Conservation (phyloP, 140 eudicot species). For the Ambrosia hybrid region DNA sequence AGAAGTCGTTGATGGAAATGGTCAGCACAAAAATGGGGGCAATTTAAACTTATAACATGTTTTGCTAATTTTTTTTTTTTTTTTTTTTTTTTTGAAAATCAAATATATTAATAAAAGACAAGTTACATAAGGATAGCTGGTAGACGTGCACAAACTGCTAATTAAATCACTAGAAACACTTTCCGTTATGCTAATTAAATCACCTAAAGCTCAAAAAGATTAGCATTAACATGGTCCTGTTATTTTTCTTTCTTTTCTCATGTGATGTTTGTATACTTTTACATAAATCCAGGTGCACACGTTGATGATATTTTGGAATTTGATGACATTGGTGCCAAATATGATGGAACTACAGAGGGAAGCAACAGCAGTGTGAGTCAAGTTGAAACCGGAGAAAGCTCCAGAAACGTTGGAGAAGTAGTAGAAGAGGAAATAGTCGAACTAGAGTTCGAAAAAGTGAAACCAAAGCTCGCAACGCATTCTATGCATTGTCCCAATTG, state of each 20-base stretch:
- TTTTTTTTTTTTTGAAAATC: too few species aligned
- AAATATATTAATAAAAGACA: too few species aligned
- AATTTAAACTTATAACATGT: neutral
- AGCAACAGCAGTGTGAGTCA: neutral
- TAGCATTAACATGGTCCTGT: neutral
- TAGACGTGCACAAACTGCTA: too few species aligned
- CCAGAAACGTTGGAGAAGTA: slow-evolving; percentile 22
- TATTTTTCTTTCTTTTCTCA: too few species aligned
- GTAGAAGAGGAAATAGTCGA: slow-evolving; percentile 63
- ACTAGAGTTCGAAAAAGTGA: slow-evolving; percentile 60
- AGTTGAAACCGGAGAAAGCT: slow-evolving; percentile 21
- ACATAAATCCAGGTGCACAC: neutral
- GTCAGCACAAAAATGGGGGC: slow-evolving; percentile 1
- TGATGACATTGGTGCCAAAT: slow-evolving; percentile 1
- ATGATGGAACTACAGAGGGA: neutral
- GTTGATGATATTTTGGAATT: slow-evolving; percentile 24
- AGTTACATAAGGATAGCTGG: too few species aligned
- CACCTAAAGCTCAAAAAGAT: too few species aligned
- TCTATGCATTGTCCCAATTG: slow-evolving; percentile 64
- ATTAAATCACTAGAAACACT: too few species aligned
- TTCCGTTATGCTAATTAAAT: too few species aligned
- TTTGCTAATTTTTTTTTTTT: too few species aligned
- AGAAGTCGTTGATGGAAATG: neutral
- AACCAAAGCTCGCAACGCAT: slow-evolving; percentile 50
- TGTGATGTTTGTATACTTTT: neutral